Evolutionary conservation across 495 filamentous ascomycete species (phyloP).

Genomic region (Aspergillus hancockii): DNA sequence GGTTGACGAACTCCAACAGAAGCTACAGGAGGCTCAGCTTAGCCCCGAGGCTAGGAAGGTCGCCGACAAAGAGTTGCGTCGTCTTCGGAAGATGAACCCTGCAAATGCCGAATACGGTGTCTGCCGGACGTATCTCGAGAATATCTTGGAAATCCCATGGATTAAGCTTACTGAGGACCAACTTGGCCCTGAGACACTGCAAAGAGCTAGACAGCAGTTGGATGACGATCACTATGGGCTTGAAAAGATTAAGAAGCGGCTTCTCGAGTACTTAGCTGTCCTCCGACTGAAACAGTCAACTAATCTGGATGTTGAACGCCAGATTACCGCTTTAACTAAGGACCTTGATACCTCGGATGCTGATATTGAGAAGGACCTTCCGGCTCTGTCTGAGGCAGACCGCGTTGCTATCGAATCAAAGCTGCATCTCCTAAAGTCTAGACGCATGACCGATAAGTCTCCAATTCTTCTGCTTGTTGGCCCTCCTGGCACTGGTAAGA

Average conservation of each 20-base stretch:
- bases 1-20: conserved; percentile 88
- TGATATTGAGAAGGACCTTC: conserved; percentile 41
- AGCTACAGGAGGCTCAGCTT: conserved; percentile 76
- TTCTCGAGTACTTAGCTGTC: conserved; percentile 95
- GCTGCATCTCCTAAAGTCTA: conserved; percentile 68
- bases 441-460: conserved; percentile 86
- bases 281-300: conserved; percentile 89
- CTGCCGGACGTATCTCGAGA: conserved; percentile 92
- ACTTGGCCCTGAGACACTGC: conserved; percentile 78
- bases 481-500: conserved; percentile 96
- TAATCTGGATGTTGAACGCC: conserved; percentile 74
- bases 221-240: conserved; percentile 97
- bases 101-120: conserved; percentile 95
- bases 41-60: conserved; percentile 78
- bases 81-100: conserved; percentile 92
- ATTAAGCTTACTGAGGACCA: conserved; percentile 81
- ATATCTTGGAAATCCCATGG: conserved; percentile 94
- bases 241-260: conserved; percentile 94
- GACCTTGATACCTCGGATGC: conserved; percentile 51
- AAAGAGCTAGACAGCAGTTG: conserved; percentile 80
- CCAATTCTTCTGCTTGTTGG: conserved; percentile 94
- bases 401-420: conserved; percentile 55
- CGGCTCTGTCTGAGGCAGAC: conserved; percentile 40
- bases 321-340: conserved; percentile 68
- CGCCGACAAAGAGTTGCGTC: conserved; percentile 82